Evolutionary conservation across 345 rosid genomes (phyloP).

Genomic region (Laguncularia racemosa): DNA sequence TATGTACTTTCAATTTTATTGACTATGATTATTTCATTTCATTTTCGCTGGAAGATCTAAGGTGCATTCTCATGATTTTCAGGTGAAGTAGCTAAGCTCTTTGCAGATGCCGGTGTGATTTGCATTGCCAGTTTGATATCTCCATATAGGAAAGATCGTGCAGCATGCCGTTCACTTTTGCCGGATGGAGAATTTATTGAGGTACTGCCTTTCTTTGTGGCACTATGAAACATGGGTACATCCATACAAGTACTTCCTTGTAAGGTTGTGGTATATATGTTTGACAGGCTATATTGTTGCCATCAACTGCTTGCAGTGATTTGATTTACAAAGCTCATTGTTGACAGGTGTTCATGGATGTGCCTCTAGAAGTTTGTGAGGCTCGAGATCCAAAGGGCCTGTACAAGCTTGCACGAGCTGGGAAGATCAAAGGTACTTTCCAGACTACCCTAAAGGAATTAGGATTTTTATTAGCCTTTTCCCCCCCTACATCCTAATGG

Average conservation of each 20-base stretch:
- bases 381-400: conserved; percentile 82
- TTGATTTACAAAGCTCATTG: conserved; percentile 6
- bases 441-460: neutral
- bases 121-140: conserved; percentile 84
- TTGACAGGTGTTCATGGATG: conserved; percentile 66
- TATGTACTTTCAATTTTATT: neutral
- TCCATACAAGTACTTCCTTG: neutral
- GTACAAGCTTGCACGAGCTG: conserved; percentile 85
- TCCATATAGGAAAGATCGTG: conserved; percentile 74
- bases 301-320: neutral
- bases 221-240: neutral
- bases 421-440: conserved; percentile 64
- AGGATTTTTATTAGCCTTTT: neutral
- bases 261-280: too few relatives aligned
- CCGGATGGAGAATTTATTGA: conserved; percentile 73
- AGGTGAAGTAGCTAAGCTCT: conserved; percentile 85
- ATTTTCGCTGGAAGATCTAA: neutral
- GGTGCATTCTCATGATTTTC: conserved; percentile 15
- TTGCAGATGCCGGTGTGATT: conserved; percentile 77
- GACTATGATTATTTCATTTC: neutral
- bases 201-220: conserved; percentile 28
- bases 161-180: conserved; percentile 56
- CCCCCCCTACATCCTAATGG: neutral
- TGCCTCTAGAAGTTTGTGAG: conserved; percentile 65
- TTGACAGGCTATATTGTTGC: too few relatives aligned